Evolutionary conservation across 352 stramenopile species (phyloP), one percentile per base, ranked within the genome.

Genomic region (Halophytophthora batemanensis): DNA sequence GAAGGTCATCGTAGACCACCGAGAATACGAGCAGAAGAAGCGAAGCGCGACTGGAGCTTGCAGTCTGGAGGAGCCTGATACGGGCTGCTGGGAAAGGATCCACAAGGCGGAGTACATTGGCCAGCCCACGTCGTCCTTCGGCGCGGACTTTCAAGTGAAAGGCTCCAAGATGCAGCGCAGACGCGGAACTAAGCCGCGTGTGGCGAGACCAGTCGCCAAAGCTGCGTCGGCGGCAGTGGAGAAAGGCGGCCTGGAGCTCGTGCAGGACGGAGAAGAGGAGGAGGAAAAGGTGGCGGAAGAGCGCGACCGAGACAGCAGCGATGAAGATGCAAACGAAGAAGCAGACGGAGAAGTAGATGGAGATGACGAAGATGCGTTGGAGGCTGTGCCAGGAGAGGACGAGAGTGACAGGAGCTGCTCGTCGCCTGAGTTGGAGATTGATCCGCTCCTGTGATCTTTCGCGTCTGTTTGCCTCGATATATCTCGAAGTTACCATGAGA

Each of bases 1-100:
- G 37, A 90, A 94, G 62, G 82, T 97, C 36, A 88, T 95, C 37
- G 71, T 97, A 13, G 88, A 97, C 63, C 63, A 90, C 49, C 76
- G 77, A 18, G 75, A 89, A 51, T 90, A 71, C 31, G 78, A 90
- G 46, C 47, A 55, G 39, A 65, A 74, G 29, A 77, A 82, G 36
- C 39, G 50, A 61, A 74, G 57, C 65, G 44, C 40, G 33, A 43
- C 28, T 36, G 38, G 18, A n/a, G 7, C 45, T 13, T n/a, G 45
- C 48, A 21, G 38, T 31, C 8, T 64, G 28, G 59, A 66, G 35
- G 71, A 85, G 50, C 76, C 81, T 0, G 61, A 77, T 36, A 90
- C 78, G 29, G 76, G 77, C 2, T 71, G 77, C 31, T 92, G 81
- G 81, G 52, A 61, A 14, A 64, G 76, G 1, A 86, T 90, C 43